These are phyloP conservation scores for Cynara cardunculus DNA, from an alignment of 129 eudicot genomes.

Conservation along the genomic window DNA sequence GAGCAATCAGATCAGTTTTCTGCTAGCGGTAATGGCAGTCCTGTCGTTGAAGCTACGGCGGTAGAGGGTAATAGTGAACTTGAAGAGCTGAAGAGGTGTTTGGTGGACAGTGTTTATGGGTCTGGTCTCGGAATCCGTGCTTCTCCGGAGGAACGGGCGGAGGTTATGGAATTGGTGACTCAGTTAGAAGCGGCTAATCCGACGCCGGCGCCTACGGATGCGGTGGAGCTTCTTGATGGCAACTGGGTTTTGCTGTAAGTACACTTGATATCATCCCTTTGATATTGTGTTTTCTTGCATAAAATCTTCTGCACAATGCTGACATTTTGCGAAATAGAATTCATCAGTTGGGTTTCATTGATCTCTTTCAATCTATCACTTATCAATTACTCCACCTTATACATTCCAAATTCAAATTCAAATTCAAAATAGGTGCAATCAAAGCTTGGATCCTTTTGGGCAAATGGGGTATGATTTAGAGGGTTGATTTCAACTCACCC, in stretches of 20 bases:
- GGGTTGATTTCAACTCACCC: neutral
- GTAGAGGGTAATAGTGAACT: conserved; percentile 25
- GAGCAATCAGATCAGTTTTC: neutral
- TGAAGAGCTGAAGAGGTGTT: conserved; percentile 64
- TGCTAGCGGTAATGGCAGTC: conserved; percentile 37
- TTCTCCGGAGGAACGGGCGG: conserved; percentile 81
- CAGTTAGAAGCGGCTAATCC: conserved; percentile 85
- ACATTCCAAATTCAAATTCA: neutral
- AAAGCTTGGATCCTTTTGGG: neutral
- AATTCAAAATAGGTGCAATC: neutral
- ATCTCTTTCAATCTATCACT: neutral
- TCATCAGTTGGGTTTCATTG: neutral
- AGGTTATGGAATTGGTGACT: conserved; percentile 65
- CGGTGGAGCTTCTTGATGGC: conserved; percentile 75
- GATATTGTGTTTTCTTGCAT: neutral
- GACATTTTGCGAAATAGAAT: neutral
- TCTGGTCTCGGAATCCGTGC: conserved; percentile 73
- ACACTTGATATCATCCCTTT: neutral
- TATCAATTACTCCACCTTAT: neutral
- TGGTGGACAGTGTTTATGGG: conserved; percentile 86
- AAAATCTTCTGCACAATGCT: neutral
- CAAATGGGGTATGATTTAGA: neutral
- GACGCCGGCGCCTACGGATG: conserved; percentile 61
- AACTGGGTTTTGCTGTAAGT: conserved; percentile 92
- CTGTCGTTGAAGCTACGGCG: neutral